Percentiles rank a stretch among this genome's conserved stretches.
Evolutionary conservation across 2,329 filamentous ascomycete species (phyloP).

Genomic region (Phialemoniopsis sp.): DNA sequence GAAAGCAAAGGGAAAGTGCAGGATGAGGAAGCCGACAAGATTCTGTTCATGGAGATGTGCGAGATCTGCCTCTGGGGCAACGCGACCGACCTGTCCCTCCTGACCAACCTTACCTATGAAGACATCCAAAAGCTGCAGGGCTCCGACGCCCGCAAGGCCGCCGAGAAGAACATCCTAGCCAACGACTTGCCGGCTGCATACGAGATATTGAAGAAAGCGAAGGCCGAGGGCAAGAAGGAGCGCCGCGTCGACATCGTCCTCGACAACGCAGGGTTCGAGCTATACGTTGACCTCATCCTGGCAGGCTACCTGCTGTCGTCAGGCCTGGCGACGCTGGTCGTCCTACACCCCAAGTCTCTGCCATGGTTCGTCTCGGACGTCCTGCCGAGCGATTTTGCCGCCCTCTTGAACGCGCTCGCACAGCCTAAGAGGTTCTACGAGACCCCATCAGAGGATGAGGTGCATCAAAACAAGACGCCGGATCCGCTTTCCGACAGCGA

Average conservation of each 20-base stretch:
- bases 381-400: constrained; percentile 76
- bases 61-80: constrained; percentile 98
- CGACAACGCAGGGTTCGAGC: constrained; percentile 95
- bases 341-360: constrained; percentile 90
- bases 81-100: constrained; percentile 86
- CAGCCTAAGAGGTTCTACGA: constrained; percentile 77
- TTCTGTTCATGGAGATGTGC: constrained; percentile 88
- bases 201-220: constrained; percentile 16
- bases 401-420: constrained; percentile 77
- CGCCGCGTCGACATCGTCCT: constrained; percentile 89
- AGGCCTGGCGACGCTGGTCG: constrained; percentile 78
- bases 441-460: constrained; percentile 64
- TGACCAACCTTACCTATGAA: constrained; percentile 87
- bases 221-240: constrained; percentile 37
- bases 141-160: constrained; percentile 75
- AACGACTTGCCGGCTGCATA: constrained; percentile 64
- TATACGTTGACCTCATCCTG: constrained; percentile 91
- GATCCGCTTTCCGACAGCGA: constrained; percentile 64
- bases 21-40: constrained; percentile 65
- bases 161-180: constrained; percentile 86
- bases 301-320: constrained; percentile 85
- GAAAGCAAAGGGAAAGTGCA: constrained; percentile 44
- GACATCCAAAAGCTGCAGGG: constrained; percentile 97
- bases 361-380: constrained; percentile 99
- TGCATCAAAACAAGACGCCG: constrained; percentile 50